Percentiles rank a stretch among this genome's conserved stretches.
These are phyloP conservation scores for Arxiozyma slooffiae DNA, from an alignment of 1,139 yeast species.

Conservation along the genomic window DNA sequence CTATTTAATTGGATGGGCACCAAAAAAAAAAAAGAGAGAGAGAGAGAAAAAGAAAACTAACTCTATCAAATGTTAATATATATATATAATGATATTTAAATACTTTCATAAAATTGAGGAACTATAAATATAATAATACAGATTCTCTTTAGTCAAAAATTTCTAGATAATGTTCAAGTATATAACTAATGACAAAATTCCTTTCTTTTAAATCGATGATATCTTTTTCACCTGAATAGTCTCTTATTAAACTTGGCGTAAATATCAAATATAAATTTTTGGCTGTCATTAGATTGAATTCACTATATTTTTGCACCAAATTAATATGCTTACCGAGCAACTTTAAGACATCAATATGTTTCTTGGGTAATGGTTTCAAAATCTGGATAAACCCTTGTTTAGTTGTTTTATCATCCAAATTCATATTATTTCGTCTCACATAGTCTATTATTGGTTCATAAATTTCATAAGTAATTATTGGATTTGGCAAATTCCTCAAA, in stretches of 20 bases:
- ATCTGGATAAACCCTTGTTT: conserved; percentile 2
- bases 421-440: conserved; percentile 32
- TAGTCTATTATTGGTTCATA: conserved; percentile 59
- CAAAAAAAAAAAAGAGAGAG: background rate
- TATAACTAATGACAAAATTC: conserved; percentile 68
- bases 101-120: background rate
- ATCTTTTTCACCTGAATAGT: conserved; percentile 72
- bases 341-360: conserved; percentile 54
- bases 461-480: conserved; percentile 60
- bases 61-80: background rate
- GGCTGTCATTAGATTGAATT: conserved; percentile 63
- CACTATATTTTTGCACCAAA: conserved; percentile 41
- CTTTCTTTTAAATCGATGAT: conserved; percentile 77
- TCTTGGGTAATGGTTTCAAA: conserved; percentile 45
- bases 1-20: background rate
- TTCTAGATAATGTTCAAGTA: conserved; percentile 43
- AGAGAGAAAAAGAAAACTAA: background rate
- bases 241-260: conserved; percentile 89
- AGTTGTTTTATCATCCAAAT: background rate
- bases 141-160: conserved; percentile 6
- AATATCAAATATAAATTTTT: conserved; percentile 84
- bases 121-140: background rate
- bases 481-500: conserved; percentile 74
- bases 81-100: background rate
- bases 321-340: conserved; percentile 56